Conservation (phyloP, 345 rosid genomes). For the Gossypium longicalyx region DNA sequence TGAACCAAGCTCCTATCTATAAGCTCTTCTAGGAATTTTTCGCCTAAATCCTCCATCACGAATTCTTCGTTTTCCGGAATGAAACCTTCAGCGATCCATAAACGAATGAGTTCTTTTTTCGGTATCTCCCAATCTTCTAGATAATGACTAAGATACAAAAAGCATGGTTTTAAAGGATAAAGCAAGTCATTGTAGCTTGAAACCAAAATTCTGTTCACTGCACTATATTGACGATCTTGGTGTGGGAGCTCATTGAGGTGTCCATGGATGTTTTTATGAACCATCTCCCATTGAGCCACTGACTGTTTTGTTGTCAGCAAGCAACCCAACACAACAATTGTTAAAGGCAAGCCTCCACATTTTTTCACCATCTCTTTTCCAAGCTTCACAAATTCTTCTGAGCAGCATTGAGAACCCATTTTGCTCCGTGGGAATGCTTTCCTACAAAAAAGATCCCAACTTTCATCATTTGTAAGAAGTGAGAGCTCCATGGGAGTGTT, state of each 20-base stretch:
- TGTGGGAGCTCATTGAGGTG: neutral
- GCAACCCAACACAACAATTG: slow-evolving; percentile 17
- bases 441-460: neutral
- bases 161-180: slow-evolving; percentile 26
- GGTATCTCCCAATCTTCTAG: slow-evolving; percentile 20
- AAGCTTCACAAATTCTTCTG: neutral
- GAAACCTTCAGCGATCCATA: slow-evolving; percentile 3
- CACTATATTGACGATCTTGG: neutral
- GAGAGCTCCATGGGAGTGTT: neutral
- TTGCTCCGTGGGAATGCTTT: neutral
- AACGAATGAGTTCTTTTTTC: slow-evolving; percentile 10
- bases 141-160: slow-evolving; percentile 22
- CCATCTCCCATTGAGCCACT: neutral
- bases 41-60: slow-evolving; percentile 20
- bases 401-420: neutral
- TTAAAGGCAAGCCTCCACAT: slow-evolving; percentile 22
- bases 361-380: slow-evolving; percentile 15
- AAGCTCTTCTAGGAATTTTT: slow-evolving; percentile 24
- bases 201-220: slow-evolving; percentile 18
- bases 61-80: neutral
- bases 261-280: neutral
- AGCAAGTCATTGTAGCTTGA: slow-evolving; percentile 35
- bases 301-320: neutral
- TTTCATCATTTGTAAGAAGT: neutral
- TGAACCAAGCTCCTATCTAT: slow-evolving; percentile 18